Evolutionary conservation across 371 early-diverging fungal species (phyloP), one percentile per base, ranked within the genome.

Genomic region (Blakeslea trispora): DNA sequence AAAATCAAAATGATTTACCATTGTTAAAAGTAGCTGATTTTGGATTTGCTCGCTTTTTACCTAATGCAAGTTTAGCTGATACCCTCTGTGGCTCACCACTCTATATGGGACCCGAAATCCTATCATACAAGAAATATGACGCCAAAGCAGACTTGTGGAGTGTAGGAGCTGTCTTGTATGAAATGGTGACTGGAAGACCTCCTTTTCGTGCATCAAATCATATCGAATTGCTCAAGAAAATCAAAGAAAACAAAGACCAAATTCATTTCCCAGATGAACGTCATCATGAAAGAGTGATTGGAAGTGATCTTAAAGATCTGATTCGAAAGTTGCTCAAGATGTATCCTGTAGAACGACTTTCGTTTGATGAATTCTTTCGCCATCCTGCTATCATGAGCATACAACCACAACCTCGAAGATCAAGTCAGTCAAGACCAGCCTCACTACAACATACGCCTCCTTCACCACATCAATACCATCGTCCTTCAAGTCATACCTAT

Each of bases 131-230:
- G 66, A 91, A 88, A 47, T 97, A 97, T 64, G 93, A 93, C 41
- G 94, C 95, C 18, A 91, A 90, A 64, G 96, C 95, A 0, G 99
- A 99, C 70, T 68, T 99, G 22, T 99, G 99, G 99, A 93, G 93
- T 55, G 86, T 98, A 8, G 99, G 99, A 1, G 91, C 95, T 8
- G 94, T 99, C 4, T 66, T 95, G 0, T 97, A 92, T 67, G 99
- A 98, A 69, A 91, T 96, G 87, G 72, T 91, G 46, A 84, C 90
- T 1, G 95, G 98, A 1, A 79, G 84, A 45, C 93, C 95, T 14
- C 96, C 98, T 0, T 99, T 93, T 70, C 80, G 91, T 43, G 99
- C 98, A 1, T 85, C 82, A 45, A 97, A 96, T 67, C 95, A 97
- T 59, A 80, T 95, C 11, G 98, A 96, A 49, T 72, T 98, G 45